Evolutionary conservation across 169 alveolate genomes (phyloP), one percentile per base, ranked within the genome.

Genomic region (Babesia sp.): DNA sequence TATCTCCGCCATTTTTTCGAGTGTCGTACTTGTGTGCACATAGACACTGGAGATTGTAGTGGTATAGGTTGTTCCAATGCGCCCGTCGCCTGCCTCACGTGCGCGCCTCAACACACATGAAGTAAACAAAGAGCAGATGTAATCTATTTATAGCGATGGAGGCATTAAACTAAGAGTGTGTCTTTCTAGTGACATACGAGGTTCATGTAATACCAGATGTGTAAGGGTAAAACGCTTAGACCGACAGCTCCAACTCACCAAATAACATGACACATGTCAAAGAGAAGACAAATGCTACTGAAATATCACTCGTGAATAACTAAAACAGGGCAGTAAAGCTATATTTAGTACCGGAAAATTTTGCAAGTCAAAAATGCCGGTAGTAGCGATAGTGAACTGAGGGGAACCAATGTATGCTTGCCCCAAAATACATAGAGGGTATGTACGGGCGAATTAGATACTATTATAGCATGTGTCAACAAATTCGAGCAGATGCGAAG

Each of bases 101-200:
- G 67, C 9, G 51, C 67, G 44, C 67, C 5, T 45, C 48, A 36
- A 33, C 67, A 36, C 67, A 33, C 50, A 34, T 14, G 20, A 55
- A 29, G 41, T 20, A 14, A 29, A 51, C 18, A 51, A 51, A 12
- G 18, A 2, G 59, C n/a, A n/a, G 36, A 20, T 39, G 46, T 39
- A 14, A 8, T 39, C 14, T 39, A 39, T 8, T 39, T 39, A 14
- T 39, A 39, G 14, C 8, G 14, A 9, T 39, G 8, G 46, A 39
- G 14, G 14, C 46, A 8, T n/a, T 9, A 39, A 39, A 9, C n/a
- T 39, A 14, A 39, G 14, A 14, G n/a, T 39, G 14, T 39, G 8
- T 39, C n/a, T 39, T 39, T 39, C 46, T 39, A 14, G 8, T 39
- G 46, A 39, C 8, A 39, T 14, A 39, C 14, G 14, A 14, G n/a